These are phyloP conservation scores for Suzukiozyma palmioleophila DNA, from an alignment of 1,139 yeast genomes.

Conservation along the genomic window DNA sequence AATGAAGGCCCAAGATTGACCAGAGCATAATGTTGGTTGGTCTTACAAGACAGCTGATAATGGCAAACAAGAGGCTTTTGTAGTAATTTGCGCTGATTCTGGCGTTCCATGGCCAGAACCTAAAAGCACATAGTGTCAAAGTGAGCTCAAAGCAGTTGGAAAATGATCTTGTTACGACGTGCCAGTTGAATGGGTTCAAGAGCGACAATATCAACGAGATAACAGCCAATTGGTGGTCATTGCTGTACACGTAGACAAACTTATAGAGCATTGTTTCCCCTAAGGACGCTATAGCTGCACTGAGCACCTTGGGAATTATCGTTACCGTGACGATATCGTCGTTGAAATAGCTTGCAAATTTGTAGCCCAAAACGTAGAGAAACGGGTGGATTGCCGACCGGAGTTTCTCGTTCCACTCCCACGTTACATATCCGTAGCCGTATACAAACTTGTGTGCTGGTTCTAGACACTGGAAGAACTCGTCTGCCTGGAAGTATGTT, in stretches of 20 bases:
- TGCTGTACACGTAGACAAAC: constrained; percentile 38
- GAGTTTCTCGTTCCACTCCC: constrained; percentile 87
- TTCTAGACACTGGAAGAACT: constrained; percentile 87
- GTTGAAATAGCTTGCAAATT: constrained; percentile 12
- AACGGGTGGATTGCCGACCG: constrained; percentile 81
- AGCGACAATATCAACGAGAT: constrained; percentile 51
- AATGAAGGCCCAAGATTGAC: constrained; percentile 50
- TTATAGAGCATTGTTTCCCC: constrained; percentile 63
- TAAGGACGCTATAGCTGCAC: constrained; percentile 64
- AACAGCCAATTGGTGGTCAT: constrained; percentile 36
- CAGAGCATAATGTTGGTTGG: constrained; percentile 84
- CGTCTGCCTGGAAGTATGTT: constrained; percentile 96
- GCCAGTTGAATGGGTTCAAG: constrained; percentile 81
- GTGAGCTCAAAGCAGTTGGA: constrained; percentile 79
- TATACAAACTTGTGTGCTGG: constrained; percentile 78
- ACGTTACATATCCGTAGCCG: constrained; percentile 81
- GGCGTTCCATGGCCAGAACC: constrained; percentile 66
- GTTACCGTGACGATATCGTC: constrained; percentile 12
- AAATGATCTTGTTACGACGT: constrained; percentile 74
- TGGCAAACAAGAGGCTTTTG: constrained; percentile 40
- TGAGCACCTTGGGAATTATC: constrained; percentile 58
- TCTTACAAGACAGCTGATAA: constrained; percentile 60
- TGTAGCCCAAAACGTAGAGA: constrained; percentile 49
- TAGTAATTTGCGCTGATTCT: constrained; percentile 12
- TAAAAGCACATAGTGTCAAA: constrained; percentile 64